Percentiles rank a stretch among this genome's conserved stretches.
phyloP scores from a whole-genome alignment of 352 stramenopile genomes.

The Discostella stelligera region DNA sequence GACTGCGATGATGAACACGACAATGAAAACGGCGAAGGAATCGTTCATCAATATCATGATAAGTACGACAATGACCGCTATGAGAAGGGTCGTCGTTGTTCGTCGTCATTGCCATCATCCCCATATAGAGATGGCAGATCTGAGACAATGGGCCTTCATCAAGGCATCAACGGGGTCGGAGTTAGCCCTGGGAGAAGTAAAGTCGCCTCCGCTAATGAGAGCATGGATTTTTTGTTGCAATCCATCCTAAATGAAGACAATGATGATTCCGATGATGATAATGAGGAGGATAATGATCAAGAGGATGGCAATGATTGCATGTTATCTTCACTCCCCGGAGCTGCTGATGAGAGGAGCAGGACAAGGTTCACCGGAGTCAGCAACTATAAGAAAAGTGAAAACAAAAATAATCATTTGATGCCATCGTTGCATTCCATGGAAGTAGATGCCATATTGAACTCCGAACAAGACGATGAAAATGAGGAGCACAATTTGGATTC shows the following conservation, averaged over 20 bases:
- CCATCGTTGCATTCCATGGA: conserved; percentile 46
- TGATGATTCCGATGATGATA: conserved; percentile 19
- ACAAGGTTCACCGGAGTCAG: not conserved
- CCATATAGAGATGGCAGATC: not conserved
- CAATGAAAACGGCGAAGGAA: not conserved
- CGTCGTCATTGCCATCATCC: not conserved
- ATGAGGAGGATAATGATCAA: not conserved
- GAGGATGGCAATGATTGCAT: conserved; percentile 1
- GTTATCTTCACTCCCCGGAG: not conserved
- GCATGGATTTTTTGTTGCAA: conserved; percentile 24
- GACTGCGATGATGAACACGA: conserved; percentile 28
- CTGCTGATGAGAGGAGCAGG: not conserved
- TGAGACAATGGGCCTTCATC: not conserved
- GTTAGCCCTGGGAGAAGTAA: not conserved
- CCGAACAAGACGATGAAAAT: conserved; percentile 49
- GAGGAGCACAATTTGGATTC: conserved; percentile 11
- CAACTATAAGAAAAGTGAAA: conserved; percentile 2
- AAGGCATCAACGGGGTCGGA: not conserved
- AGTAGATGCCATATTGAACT: conserved; percentile 64
- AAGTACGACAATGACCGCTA: not conserved
- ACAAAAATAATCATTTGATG: not conserved
- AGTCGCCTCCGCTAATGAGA: not conserved
- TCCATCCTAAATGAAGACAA: conserved; percentile 39
- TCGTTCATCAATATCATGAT: not conserved
- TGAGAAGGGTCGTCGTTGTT: not conserved